phyloP scores from a whole-genome alignment of 805 yeast species.

The Ogataea thermomethanolica region DNA sequence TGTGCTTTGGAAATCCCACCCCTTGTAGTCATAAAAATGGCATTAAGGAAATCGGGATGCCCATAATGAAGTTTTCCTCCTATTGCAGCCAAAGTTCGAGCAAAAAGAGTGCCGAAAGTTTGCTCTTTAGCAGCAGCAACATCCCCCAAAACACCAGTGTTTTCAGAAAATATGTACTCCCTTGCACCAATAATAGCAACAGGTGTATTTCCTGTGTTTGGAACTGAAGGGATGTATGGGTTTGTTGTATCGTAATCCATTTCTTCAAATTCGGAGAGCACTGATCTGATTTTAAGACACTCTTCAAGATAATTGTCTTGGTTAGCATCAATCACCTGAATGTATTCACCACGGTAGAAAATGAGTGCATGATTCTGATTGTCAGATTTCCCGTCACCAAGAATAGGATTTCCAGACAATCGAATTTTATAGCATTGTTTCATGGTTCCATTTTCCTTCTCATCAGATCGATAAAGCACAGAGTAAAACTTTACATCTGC shows the following conservation, averaged over 20 bases:
- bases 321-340: slow-evolving; percentile 93
- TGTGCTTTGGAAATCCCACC: slow-evolving; percentile 97
- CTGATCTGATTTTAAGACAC: slow-evolving; percentile 84
- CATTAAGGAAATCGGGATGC: slow-evolving; percentile 93
- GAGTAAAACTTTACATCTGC: slow-evolving; percentile 47
- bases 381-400: slow-evolving; percentile 96
- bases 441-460: slow-evolving; percentile 42
- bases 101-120: slow-evolving; percentile 93
- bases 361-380: slow-evolving; percentile 87
- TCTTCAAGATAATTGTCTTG: slow-evolving; percentile 96
- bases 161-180: slow-evolving; percentile 91
- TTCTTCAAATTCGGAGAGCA: slow-evolving; percentile 90
- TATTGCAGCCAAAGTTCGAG: slow-evolving; percentile 87
- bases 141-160: slow-evolving; percentile 89
- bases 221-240: slow-evolving; percentile 54
- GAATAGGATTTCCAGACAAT: slow-evolving; percentile 88
- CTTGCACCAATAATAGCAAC: slow-evolving; percentile 95
- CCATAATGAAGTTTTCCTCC: slow-evolving; percentile 96
- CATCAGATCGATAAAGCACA: slow-evolving; percentile 64
- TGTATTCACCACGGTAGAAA: slow-evolving; percentile 89
- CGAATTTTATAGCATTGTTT: slow-evolving; percentile 57
- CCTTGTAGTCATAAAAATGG: slow-evolving; percentile 87
- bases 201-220: slow-evolving; percentile 42
- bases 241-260: slow-evolving; percentile 45
- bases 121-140: slow-evolving; percentile 98